Conservation (phyloP, 2,329 filamentous ascomycete species). For the Aureobasidium musti region DNA sequence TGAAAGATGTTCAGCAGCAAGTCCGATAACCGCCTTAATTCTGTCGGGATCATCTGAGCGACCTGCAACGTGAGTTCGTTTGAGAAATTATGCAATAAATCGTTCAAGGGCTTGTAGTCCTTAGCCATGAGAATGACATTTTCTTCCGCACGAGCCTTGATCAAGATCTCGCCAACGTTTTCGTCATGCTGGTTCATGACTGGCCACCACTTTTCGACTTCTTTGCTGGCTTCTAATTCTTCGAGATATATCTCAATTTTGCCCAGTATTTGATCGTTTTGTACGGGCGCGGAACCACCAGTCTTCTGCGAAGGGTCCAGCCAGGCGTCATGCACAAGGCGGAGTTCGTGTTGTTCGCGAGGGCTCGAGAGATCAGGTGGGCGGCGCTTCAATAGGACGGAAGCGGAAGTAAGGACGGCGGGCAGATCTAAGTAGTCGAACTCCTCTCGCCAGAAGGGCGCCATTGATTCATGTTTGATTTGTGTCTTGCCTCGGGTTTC, state of each 20-base stretch:
- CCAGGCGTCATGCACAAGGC: slow-evolving; percentile 45
- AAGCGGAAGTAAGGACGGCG: slow-evolving; percentile 66
- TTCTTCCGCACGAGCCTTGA: slow-evolving; percentile 83
- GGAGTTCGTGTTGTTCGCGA: slow-evolving; percentile 44
- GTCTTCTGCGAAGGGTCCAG: slow-evolving; percentile 40
- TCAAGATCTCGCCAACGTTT: slow-evolving; percentile 76
- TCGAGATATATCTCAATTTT: slow-evolving; percentile 81
- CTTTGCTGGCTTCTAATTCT: slow-evolving; percentile 73
- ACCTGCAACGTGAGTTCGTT: slow-evolving; percentile 84
- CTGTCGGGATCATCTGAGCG: slow-evolving; percentile 72
- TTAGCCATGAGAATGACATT: slow-evolving; percentile 82
- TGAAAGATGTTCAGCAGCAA: slow-evolving; percentile 93
- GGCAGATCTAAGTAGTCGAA: slow-evolving; percentile 76
- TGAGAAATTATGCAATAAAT: slow-evolving; percentile 81
- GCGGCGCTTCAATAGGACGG: slow-evolving; percentile 68
- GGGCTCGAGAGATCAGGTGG: slow-evolving; percentile 41
- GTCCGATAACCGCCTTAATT: slow-evolving; percentile 79
- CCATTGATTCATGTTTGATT: slow-evolving; percentile 68
- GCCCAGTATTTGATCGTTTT: slow-evolving; percentile 59
- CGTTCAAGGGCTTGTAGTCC: slow-evolving; percentile 80
- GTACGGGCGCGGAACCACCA: slow-evolving; percentile 44
- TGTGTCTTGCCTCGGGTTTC: slow-evolving; percentile 76
- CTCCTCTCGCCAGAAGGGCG: slow-evolving; percentile 80
- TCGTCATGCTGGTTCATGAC: slow-evolving; percentile 76
- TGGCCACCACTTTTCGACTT: slow-evolving; percentile 83